Conservation (phyloP, 495 filamentous ascomycete genomes). For the Aspergillus funiculosus region DNA sequence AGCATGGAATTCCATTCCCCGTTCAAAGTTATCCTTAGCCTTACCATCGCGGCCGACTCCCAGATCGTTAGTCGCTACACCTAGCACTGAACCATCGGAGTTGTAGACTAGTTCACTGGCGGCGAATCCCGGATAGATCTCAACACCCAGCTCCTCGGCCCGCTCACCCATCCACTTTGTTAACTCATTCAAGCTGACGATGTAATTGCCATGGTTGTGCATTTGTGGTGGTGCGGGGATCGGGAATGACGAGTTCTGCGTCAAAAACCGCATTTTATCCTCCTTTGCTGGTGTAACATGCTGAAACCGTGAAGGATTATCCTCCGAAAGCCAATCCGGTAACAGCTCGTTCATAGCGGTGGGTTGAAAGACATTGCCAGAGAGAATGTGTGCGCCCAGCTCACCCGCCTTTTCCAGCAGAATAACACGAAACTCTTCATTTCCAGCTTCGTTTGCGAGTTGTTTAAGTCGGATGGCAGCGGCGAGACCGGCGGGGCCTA, state of each 20-base stretch:
- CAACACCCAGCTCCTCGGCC: constrained; percentile 96
- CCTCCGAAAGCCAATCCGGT: constrained; percentile 85
- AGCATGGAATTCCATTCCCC: constrained; percentile 98
- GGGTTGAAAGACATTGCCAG: constrained; percentile 92
- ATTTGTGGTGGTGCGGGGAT: constrained; percentile 92
- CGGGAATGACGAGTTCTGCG: constrained; percentile 69
- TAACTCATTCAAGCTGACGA: constrained; percentile 89
- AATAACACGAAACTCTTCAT: constrained; percentile 90
- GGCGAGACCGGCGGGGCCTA: constrained; percentile 82
- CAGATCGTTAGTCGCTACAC: constrained; percentile 94
- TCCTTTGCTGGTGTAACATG: constrained; percentile 71
- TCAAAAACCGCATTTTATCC: constrained; percentile 93
- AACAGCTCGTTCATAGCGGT: constrained; percentile 83
- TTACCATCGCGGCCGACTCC: constrained; percentile 75
- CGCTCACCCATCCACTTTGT: constrained; percentile 92
- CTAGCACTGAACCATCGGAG: constrained; percentile 78
- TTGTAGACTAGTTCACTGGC: constrained; percentile 89
- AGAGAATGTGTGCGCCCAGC: constrained; percentile 90
- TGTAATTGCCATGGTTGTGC: constrained; percentile 98
- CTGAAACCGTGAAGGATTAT: constrained; percentile 80
- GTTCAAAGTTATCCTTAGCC: constrained; percentile 85
- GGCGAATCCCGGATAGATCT: constrained; percentile 94
- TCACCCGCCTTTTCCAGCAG: constrained; percentile 94
- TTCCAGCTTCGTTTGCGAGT: constrained; percentile 88
- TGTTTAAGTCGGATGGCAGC: constrained; percentile 95